Conservation (phyloP, 148 eudicot species). For the Rhododendron kiyosumense region DNA sequence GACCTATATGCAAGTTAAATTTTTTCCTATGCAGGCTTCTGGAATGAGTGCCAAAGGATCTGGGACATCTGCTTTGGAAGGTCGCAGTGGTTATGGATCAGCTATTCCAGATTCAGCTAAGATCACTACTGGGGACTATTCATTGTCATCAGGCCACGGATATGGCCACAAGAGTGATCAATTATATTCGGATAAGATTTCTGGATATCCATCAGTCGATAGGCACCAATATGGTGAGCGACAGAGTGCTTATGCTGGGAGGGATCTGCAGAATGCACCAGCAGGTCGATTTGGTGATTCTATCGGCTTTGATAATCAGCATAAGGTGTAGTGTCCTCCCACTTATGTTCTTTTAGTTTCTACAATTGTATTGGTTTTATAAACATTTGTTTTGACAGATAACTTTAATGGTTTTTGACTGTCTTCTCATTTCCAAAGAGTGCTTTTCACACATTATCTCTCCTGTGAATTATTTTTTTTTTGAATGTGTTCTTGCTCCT, state of each 20-base stretch:
- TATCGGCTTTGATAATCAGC: slow-evolving; percentile 54
- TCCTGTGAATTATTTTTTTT: too few species aligned
- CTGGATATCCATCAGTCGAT: slow-evolving; percentile 66
- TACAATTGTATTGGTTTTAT: background rate
- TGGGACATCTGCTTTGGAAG: slow-evolving; percentile 54
- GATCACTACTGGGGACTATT: slow-evolving; percentile 51
- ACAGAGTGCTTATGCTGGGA: slow-evolving; percentile 54
- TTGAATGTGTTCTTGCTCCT: background rate
- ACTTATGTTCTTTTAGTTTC: background rate
- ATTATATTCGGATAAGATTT: slow-evolving; percentile 44
- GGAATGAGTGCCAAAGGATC: slow-evolving; percentile 52
- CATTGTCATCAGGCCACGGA: slow-evolving; percentile 53
- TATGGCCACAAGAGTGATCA: slow-evolving; percentile 72
- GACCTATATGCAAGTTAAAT: background rate
- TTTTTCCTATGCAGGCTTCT: slow-evolving; percentile 36
- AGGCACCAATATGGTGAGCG: slow-evolving; percentile 62
- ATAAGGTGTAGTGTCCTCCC: slow-evolving; percentile 46
- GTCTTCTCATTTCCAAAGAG: background rate
- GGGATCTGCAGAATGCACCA: slow-evolving; percentile 54
- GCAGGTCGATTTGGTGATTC: slow-evolving; percentile 58
- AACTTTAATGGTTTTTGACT: background rate
- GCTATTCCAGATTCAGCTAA: slow-evolving; percentile 66
- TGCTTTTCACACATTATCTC: background rate
- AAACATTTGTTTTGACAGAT: background rate
- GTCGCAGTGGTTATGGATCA: slow-evolving; percentile 52